These are phyloP conservation scores for Aspergillus fructus DNA, from an alignment of 2,329 filamentous ascomycete species.

Conservation along the genomic window DNA sequence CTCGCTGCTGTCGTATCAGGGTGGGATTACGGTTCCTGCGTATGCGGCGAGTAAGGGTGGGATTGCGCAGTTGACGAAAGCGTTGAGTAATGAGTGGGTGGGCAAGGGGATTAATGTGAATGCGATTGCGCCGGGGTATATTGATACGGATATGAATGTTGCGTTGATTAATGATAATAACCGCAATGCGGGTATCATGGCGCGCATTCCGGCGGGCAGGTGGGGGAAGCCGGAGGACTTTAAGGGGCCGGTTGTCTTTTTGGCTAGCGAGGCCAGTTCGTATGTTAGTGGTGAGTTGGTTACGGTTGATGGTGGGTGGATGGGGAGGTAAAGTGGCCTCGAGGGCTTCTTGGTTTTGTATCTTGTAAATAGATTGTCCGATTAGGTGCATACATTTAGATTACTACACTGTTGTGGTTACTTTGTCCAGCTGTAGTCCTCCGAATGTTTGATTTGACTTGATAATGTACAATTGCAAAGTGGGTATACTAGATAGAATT, in stretches of 20 bases:
- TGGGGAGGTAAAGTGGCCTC: constrained; percentile 65
- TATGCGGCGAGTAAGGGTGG: constrained; percentile 86
- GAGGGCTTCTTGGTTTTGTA: too few relatives aligned
- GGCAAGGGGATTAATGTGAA: constrained; percentile 74
- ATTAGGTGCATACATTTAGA: background rate
- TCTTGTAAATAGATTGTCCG: background rate
- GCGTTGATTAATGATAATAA: constrained; percentile 72
- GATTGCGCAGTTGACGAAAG: constrained; percentile 80
- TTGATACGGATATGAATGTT: constrained; percentile 91
- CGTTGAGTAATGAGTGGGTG: constrained; percentile 83
- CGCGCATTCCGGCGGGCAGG: constrained; percentile 76
- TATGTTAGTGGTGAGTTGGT: constrained; percentile 83
- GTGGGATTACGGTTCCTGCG: constrained; percentile 82
- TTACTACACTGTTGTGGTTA: background rate
- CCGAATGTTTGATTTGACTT: too few relatives aligned
- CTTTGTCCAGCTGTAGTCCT: background rate
- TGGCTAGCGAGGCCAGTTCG: constrained; percentile 72
- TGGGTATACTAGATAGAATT: too few relatives aligned
- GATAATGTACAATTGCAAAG: too few relatives aligned
- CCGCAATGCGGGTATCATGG: constrained; percentile 70
- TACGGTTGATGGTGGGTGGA: constrained; percentile 89
- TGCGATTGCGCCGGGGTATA: constrained; percentile 54
- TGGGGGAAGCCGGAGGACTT: constrained; percentile 88
- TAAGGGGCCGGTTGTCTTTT: constrained; percentile 75
- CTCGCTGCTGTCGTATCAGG: constrained; percentile 78